phyloP scores from a whole-genome alignment of 495 filamentous ascomycete species.

The Xylaria grammica region DNA sequence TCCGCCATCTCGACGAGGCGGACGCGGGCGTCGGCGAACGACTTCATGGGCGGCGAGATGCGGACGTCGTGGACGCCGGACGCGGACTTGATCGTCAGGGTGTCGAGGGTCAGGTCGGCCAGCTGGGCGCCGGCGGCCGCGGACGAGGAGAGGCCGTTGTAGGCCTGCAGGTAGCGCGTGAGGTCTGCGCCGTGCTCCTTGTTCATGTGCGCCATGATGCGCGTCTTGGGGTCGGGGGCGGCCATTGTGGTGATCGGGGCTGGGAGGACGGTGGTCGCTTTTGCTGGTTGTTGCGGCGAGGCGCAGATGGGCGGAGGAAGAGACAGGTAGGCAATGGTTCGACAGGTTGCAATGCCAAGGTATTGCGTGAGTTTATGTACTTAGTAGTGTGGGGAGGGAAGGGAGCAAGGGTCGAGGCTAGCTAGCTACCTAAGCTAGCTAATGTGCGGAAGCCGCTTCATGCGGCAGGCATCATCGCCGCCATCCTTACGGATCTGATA shows the following conservation, averaged over 20 bases:
- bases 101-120: conserved; percentile 62
- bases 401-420: neutral
- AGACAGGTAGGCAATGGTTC: neutral
- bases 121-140: conserved; percentile 58
- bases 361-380: neutral
- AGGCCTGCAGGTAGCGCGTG: conserved; percentile 68
- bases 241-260: no score
- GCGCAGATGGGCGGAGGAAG: neutral
- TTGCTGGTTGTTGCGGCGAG: neutral
- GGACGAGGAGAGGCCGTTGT: conserved; percentile 54
- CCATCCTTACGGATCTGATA: no score
- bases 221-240: conserved; percentile 51
- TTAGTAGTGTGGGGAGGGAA: neutral
- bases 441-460: no score
- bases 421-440: no score
- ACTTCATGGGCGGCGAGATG: conserved; percentile 63
- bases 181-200: conserved; percentile 72
- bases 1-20: conserved; percentile 67
- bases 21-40: conserved; percentile 63
- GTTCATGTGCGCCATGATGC: conserved; percentile 83
- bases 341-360: neutral
- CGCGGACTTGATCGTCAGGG: conserved; percentile 57
- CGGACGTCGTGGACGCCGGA: conserved; percentile 53
- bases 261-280: no score
- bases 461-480: no score